Evolutionary conservation across 2,329 filamentous ascomycete species (phyloP).

Genomic region (Coniosporium uncinatum): DNA sequence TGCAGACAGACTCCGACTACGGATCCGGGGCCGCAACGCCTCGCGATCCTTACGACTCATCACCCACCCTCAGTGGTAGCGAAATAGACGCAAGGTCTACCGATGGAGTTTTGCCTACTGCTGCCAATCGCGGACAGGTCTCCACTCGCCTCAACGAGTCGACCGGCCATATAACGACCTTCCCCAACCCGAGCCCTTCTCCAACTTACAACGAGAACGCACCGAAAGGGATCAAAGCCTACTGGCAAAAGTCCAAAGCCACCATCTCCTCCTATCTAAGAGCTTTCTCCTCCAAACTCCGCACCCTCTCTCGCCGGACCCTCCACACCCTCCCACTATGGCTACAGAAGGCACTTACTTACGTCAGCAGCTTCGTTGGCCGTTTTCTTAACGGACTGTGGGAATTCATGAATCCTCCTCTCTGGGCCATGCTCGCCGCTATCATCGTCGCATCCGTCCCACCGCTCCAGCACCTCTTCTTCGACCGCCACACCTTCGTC

Average conservation of each 20-base stretch:
- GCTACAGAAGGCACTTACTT: constrained; percentile 43
- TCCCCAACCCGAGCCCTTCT: constrained; percentile 19
- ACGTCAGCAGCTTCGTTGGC: constrained; percentile 19
- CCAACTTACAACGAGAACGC: constrained; percentile 15
- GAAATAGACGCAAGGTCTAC: constrained; percentile 18
- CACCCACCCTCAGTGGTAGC: constrained; percentile 16
- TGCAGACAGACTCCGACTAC: constrained; percentile 43
- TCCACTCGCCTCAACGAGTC: not conserved
- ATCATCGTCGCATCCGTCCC: constrained; percentile 89
- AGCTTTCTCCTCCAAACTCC: constrained; percentile 17
- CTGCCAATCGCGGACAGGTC: not conserved
- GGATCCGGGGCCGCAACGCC: constrained; percentile 38
- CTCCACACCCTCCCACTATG: constrained; percentile 46
- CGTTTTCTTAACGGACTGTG: constrained; percentile 62
- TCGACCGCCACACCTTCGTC: constrained; percentile 82
- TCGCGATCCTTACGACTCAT: constrained; percentile 22
- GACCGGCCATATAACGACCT: constrained; percentile 15
- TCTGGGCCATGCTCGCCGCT: constrained; percentile 96
- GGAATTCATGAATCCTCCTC: constrained; percentile 97
- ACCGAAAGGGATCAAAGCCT: constrained; percentile 24
- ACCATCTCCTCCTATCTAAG: constrained; percentile 13
- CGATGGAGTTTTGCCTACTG: not conserved
- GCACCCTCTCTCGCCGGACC: constrained; percentile 22
- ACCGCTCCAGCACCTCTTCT: constrained; percentile 77
- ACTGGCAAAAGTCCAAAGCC: constrained; percentile 19